phyloP scores from a whole-genome alignment of 2,329 filamentous ascomycete species.

The Scortechinia acanthostroma region DNA sequence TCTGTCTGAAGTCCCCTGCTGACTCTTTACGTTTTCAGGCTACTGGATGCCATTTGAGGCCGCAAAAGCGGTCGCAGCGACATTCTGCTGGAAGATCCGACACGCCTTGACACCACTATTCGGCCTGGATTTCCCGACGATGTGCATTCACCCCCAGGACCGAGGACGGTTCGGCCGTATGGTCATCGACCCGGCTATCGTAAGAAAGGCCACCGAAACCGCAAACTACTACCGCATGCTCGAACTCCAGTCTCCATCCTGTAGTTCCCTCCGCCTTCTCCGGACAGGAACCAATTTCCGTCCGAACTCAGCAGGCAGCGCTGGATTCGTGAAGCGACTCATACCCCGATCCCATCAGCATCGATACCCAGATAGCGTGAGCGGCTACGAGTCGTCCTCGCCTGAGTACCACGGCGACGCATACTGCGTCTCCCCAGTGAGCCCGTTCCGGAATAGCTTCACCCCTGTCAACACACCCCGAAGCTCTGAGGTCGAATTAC shows the following conservation, averaged over 20 bases:
- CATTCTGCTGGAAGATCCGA: slow-evolving; percentile 55
- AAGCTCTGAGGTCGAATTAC: neutral
- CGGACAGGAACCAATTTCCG: neutral
- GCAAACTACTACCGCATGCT: neutral
- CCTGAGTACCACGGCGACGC: slow-evolving; percentile 17
- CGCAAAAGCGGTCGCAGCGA: slow-evolving; percentile 51
- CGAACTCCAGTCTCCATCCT: neutral
- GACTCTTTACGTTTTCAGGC: slow-evolving; percentile 28
- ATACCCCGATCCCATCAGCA: neutral
- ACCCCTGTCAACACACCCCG: slow-evolving; percentile 1
- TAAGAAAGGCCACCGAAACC: neutral
- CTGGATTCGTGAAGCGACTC: neutral
- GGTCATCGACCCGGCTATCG: slow-evolving; percentile 18
- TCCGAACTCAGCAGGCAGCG: neutral
- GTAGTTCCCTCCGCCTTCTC: no score
- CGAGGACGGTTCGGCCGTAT: slow-evolving; percentile 27
- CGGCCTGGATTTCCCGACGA: slow-evolving; percentile 45
- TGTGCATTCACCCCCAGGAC: slow-evolving; percentile 38
- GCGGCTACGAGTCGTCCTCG: slow-evolving; percentile 10
- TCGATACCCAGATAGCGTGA: neutral
- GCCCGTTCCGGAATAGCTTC: slow-evolving; percentile 3
- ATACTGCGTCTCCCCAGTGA: slow-evolving; percentile 18
- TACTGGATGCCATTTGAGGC: slow-evolving; percentile 63
- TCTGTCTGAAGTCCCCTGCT: neutral
- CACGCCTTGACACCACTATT: slow-evolving; percentile 55